Percentiles rank a stretch among this genome's conserved stretches.
These are phyloP conservation scores for Mollisia scopiformis DNA, from an alignment of 2,329 filamentous ascomycete species.

Conservation along the genomic window DNA sequence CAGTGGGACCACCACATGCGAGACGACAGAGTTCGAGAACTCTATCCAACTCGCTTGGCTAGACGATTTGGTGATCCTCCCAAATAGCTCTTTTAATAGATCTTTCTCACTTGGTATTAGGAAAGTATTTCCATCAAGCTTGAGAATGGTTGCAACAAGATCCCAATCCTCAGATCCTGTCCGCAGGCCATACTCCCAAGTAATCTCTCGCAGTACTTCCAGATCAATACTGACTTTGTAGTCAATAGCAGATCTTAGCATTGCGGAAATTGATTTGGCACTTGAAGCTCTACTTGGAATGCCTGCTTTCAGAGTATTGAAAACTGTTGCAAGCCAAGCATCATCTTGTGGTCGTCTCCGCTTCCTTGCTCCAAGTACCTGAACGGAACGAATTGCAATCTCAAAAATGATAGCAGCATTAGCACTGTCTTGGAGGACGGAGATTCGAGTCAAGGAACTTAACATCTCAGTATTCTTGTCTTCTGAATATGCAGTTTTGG, in stretches of 20 bases:
- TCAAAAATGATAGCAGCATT: slow-evolving; percentile 48
- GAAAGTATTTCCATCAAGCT: slow-evolving; percentile 50
- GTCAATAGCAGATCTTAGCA: slow-evolving; percentile 41
- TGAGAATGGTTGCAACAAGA: slow-evolving; percentile 45
- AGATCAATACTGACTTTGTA: slow-evolving; percentile 40
- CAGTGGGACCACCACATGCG: slow-evolving; percentile 42
- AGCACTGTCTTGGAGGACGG: slow-evolving; percentile 34
- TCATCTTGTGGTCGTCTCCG: slow-evolving; percentile 48
- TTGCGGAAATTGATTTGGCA: slow-evolving; percentile 31
- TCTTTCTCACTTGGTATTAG: slow-evolving; percentile 39
- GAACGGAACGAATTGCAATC: slow-evolving; percentile 47
- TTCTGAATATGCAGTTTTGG: slow-evolving; percentile 25
- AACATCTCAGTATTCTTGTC: slow-evolving; percentile 27
- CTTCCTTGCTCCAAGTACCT: slow-evolving; percentile 45
- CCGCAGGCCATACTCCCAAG: slow-evolving; percentile 31
- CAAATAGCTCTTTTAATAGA: slow-evolving; percentile 37
- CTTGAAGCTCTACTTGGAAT: slow-evolving; percentile 25
- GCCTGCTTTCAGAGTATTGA: slow-evolving; percentile 37
- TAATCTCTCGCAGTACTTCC: slow-evolving; percentile 37
- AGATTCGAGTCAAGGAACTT: slow-evolving; percentile 26
- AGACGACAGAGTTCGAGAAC: slow-evolving; percentile 34
- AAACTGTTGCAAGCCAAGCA: slow-evolving; percentile 52
- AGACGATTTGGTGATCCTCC: slow-evolving; percentile 34
- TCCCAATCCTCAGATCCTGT: slow-evolving; percentile 40
- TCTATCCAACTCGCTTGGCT: slow-evolving; percentile 24